Evolutionary conservation across 306 rosid genomes (phyloP).

Genomic region (Comarum palustre): DNA sequence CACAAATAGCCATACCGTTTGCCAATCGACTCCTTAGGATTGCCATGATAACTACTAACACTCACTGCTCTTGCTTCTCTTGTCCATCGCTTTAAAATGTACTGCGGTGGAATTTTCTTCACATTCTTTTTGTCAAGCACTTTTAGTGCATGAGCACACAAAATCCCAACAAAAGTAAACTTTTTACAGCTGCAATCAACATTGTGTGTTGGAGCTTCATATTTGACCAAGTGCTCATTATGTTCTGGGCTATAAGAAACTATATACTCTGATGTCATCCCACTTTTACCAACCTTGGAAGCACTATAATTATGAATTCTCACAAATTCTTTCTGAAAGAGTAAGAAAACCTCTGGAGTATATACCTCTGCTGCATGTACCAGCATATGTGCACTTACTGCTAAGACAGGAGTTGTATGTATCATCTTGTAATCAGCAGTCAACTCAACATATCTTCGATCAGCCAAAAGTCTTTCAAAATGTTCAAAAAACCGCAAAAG

Average conservation of each 20-base stretch:
- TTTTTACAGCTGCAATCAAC: neutral
- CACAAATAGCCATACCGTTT: neutral
- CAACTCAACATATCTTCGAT: neutral
- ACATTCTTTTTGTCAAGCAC: neutral
- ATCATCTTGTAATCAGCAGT: neutral
- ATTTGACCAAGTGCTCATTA: constrained; percentile 1
- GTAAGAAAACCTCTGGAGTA: neutral
- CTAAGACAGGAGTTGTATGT: neutral
- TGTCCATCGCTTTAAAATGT: neutral
- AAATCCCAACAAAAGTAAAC: neutral
- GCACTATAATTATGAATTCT: neutral
- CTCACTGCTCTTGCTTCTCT: neutral
- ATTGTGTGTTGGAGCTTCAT: neutral
- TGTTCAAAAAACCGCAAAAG: neutral
- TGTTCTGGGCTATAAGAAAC: neutral
- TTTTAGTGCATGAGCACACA: neutral
- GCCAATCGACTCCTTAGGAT: neutral
- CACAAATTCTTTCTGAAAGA: neutral
- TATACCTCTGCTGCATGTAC: neutral
- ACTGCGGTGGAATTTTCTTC: neutral
- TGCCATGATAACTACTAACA: neutral
- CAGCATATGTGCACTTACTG: neutral
- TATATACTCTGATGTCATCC: neutral
- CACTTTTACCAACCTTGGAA: neutral
- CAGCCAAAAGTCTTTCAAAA: neutral